Conservation (phyloP, 2,329 filamentous ascomycete species). For the Berkeleyomyces rouxiae region DNA sequence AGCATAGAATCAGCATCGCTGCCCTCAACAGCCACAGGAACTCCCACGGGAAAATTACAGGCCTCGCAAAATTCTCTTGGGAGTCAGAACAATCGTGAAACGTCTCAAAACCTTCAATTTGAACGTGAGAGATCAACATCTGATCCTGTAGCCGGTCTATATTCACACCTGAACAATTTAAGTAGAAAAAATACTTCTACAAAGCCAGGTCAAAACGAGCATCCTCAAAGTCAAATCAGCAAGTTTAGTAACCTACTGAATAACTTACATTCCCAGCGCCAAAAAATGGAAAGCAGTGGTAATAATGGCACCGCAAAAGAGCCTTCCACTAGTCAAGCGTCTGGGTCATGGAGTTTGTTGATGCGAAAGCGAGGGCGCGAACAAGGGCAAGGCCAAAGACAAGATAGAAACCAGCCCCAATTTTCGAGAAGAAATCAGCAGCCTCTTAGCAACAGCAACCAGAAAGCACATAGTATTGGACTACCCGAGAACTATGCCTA, state of each 20-base stretch:
- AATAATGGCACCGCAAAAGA: not conserved
- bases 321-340: not conserved
- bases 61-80: not conserved
- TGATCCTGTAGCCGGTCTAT: not conserved
- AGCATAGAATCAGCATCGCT: not conserved
- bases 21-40: not conserved
- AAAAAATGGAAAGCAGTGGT: conserved; percentile 2
- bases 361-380: conserved; percentile 2
- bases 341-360: conserved; percentile 7
- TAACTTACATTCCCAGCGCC: conserved; percentile 4
- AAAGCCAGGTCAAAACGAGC: not conserved
- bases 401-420: not conserved
- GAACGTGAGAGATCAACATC: not conserved
- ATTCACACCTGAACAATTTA: not conserved
- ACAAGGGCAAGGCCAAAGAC: not conserved
- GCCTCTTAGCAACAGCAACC: not conserved
- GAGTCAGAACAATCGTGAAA: not conserved
- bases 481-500: too few species aligned
- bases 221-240: conserved; percentile 1
- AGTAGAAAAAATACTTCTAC: not conserved
- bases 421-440: not conserved
- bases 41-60: not conserved
- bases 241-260: conserved; percentile 9
- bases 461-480: too few species aligned
- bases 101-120: too few species aligned